Evolutionary conservation across 257 asterid genomes (phyloP).

Genomic region (Fraxinus cuspidata): DNA sequence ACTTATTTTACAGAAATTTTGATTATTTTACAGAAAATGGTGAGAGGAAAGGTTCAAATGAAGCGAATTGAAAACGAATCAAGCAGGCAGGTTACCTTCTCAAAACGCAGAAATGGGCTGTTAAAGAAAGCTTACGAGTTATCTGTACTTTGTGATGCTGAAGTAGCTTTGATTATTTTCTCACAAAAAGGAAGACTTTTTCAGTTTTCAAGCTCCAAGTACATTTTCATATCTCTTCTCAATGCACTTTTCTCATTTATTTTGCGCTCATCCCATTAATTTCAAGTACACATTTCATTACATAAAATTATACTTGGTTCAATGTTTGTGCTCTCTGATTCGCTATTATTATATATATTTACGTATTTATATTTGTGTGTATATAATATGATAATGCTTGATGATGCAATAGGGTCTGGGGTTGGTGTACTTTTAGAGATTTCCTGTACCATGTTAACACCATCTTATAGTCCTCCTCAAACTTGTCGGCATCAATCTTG

Average conservation of each 20-base stretch:
- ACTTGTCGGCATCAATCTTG: background rate
- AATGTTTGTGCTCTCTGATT: slow-evolving; percentile 18
- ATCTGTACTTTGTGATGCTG: slow-evolving; percentile 73
- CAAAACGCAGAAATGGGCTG: slow-evolving; percentile 69
- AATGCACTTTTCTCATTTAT: background rate
- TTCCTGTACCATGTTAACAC: no score
- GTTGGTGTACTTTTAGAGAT: slow-evolving; percentile 3
- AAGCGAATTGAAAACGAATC: slow-evolving; percentile 63
- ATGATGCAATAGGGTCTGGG: slow-evolving; percentile 12
- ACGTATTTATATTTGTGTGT: no score
- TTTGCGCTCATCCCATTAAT: background rate
- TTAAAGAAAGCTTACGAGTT: slow-evolving; percentile 77
- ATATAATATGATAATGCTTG: background rate
- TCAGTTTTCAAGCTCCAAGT: slow-evolving; percentile 71
- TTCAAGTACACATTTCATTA: background rate
- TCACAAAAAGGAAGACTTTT: slow-evolving; percentile 69
- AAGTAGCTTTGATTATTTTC: slow-evolving; percentile 69
- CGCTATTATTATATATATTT: no score
- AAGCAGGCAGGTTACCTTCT: slow-evolving; percentile 71
- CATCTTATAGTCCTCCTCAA: background rate
- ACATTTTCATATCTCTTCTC: slow-evolving; percentile 13
- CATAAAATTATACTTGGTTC: slow-evolving; percentile 16
- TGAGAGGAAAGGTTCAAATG: slow-evolving; percentile 71
- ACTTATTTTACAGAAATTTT: background rate
- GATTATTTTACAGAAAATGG: slow-evolving; percentile 41